Evolutionary conservation across 1,284 basidiomycete genomes (phyloP).

Genomic region (Fomes fomentarius): DNA sequence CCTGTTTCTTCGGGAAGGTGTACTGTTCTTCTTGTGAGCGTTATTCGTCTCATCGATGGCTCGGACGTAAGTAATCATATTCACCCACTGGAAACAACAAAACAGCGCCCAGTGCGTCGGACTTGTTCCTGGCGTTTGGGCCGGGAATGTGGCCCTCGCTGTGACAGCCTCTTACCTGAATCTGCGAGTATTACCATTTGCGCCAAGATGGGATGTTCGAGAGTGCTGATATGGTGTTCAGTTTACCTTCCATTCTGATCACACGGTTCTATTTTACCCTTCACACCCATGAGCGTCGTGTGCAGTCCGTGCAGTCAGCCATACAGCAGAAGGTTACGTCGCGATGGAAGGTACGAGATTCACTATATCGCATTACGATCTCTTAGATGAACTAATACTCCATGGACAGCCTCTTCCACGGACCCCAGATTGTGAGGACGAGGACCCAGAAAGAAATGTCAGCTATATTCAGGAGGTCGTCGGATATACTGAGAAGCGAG

Average conservation of each 20-base stretch:
- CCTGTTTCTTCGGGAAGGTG: constrained; percentile 8
- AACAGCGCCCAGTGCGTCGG: background rate
- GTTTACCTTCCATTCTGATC: constrained; percentile 14
- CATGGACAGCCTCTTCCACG: constrained; percentile 2
- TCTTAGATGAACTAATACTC: background rate
- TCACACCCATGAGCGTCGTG: background rate
- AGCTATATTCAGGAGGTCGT: constrained; percentile 5
- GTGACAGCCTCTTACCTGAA: background rate
- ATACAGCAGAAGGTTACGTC: background rate
- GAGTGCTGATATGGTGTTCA: background rate
- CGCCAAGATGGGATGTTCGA: background rate
- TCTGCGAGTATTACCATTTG: background rate
- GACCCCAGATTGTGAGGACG: background rate
- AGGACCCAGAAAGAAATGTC: background rate
- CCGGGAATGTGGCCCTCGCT: background rate
- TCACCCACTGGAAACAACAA: too few species aligned
- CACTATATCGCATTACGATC: too few species aligned
- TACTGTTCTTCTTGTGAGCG: constrained; percentile 9
- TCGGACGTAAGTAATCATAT: too few species aligned
- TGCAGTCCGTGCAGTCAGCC: too few species aligned
- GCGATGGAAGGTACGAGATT: background rate
- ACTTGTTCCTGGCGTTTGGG: background rate
- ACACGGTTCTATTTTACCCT: constrained; percentile 20
- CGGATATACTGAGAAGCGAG: background rate
- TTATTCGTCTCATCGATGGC: too few species aligned